Evolutionary conservation across 2,329 filamentous ascomycete genomes (phyloP), one percentile per base, ranked within the genome.

Genomic region (Claviceps monticola): DNA sequence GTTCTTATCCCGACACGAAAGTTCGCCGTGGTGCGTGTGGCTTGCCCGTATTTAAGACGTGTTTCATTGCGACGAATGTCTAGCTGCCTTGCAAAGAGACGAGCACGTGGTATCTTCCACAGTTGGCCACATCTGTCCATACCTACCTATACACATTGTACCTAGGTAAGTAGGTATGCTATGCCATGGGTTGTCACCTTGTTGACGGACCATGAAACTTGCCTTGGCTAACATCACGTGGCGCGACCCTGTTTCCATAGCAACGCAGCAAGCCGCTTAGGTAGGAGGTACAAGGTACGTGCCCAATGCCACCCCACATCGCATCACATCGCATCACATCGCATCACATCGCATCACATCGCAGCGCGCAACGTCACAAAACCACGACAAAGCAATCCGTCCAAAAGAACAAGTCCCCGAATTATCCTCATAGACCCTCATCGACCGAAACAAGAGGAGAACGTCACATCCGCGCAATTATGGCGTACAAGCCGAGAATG

Each of bases 401-500:
- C 41, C 38, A 34, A n/a, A 17, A 49, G 21, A 23, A 19, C 36
- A 8, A 44, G 29, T 34, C 1, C 4, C 4, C 29, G 29, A 34
- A 34, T 34, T 34, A 34, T 34, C 29, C 29, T 34, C 29, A 11
- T 34, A 34, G 29, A 34, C 29, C 8, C 9, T 11, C 9, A 34
- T 34, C 29, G 42, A 44, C 14, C n/a, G 16, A 44, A 16, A 26
- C 21, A 16, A 44, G 23, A 44, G 11, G 19, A 44, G 13, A 44
- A 42, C n/a, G 6, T 17, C 8, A 1, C 1, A 8, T 41, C 16
- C n/a, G 2, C 19, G 13, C 45, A 54, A 70, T 55, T 8, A 82
- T 82, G 78, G 67, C 78, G 48, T 81, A 74, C 68, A 80, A 80
- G 53, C 69, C 73, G 54, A 69, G 78, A 58, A 78, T 79, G 75